Percentiles rank a stretch among this genome's conserved stretches.
Evolutionary conservation across 768 basidiomycete species (phyloP).

Genomic region (Serendipita sp.): DNA sequence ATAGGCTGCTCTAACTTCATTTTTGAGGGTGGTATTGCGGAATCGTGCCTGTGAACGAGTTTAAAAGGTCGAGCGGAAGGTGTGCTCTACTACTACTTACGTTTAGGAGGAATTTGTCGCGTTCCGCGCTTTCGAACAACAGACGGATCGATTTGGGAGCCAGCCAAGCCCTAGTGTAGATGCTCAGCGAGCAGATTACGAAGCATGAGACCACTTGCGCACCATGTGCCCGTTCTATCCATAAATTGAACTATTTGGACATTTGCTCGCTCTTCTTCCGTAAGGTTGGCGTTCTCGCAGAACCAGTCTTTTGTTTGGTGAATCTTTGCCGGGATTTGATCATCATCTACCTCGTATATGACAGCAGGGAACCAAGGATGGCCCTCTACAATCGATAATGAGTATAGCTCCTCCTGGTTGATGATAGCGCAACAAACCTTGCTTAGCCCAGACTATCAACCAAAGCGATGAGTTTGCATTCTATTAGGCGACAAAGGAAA

Average conservation of each 20-base stretch:
- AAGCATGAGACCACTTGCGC: background rate
- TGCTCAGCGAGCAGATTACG: background rate
- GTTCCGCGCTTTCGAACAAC: background rate
- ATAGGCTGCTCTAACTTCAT: background rate
- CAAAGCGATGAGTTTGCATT: background rate
- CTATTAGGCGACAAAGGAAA: constrained; percentile 4
- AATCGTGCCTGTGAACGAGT: background rate
- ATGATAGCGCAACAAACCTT: constrained; percentile 23
- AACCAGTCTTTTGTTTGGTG: constrained; percentile 18
- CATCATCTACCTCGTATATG: constrained; percentile 46
- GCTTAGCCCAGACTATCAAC: constrained; percentile 67
- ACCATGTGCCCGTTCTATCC: constrained; percentile 54
- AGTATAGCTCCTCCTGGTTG: background rate
- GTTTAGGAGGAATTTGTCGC: background rate
- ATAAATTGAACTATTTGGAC: constrained; percentile 65
- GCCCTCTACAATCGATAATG: constrained; percentile 29
- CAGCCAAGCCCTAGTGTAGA: background rate
- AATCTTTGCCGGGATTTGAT: constrained; percentile 31
- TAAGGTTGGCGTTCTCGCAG: constrained; percentile 10
- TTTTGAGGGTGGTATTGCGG: background rate
- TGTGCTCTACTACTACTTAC: background rate
- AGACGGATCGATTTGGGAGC: background rate
- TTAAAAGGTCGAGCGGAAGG: background rate
- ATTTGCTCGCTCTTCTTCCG: constrained; percentile 24
- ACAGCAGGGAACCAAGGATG: constrained; percentile 86